Base-by-base conservation (phyloP, 2,329 filamentous ascomycete species). In the Akanthomyces uredinophilus region DNA sequence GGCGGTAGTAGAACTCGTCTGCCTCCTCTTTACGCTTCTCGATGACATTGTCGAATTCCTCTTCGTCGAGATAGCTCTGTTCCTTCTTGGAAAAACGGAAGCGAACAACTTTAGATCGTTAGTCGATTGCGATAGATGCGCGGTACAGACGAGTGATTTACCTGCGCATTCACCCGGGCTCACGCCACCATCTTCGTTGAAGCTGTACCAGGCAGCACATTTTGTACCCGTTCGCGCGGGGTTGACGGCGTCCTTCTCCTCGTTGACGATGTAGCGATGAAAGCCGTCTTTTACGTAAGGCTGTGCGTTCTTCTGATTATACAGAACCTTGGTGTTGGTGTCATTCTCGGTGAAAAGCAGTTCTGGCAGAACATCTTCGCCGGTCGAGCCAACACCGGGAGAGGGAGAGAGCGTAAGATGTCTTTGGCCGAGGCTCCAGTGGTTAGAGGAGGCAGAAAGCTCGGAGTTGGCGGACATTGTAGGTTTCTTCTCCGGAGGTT, bases 321-420 rank as follows among this genome's bases (percentile, higher is more conserved):
- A 97, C 1, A 98, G 81, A 14, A 80, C 76, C 65, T 92, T 81
- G 73, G 87, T 89, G 72, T 98, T 98, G 68, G 91, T 96, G 70
- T 98, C 93, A 70, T 98, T 98, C 69, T 97, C 94, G 1, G 94
- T 98, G 76, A 96, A 98, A 63, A 98, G 80, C 68, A 96, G 79
- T 70, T 91, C 80, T 2, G 95, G 95, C 70, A 92, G 81, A 46
- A 98, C 87, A 75, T 98, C 94, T 39, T 93, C 84, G 39, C 91
- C 88, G 65, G 87, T 89, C 13, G 85, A 79, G 11, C 91, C 92
- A 62, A 91, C 86, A 57, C 93, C 92, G 0, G 94, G 95, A 10
- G 94, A 98, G 0, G 95, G 94, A 1, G 94, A 96, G 64, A 96
- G 83, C 64, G 93, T 84, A 64, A 95, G 82, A 74, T 91, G 96